Evolutionary conservation across 1,284 basidiomycete species (phyloP), one percentile per base, ranked within the genome.

Genomic region (Rhodotorula sp.): DNA sequence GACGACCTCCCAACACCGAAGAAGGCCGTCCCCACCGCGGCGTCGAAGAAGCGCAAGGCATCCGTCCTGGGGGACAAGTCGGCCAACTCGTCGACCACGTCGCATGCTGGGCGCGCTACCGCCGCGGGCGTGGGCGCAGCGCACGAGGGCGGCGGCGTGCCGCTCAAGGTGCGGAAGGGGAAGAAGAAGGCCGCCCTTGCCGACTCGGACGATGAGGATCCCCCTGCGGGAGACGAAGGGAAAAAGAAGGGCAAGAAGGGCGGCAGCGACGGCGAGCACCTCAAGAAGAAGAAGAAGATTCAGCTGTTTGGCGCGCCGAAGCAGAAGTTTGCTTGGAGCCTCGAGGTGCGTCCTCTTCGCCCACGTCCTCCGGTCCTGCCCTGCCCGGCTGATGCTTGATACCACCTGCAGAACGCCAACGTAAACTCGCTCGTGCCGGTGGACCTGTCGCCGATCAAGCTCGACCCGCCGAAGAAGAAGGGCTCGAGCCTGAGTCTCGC

Each of bases 401-500:
- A n/a, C 19, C 6, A 27, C 10, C 9, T 4, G 17, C 64, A 76
- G 75, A 70, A 58, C 32, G 70, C 69, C 39, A 69, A 76, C 61
- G 48, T 75, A 57, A 70, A 73, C 54, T 58, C 58, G 13, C 51
- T 73, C 7, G 64, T 76, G 34, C 75, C 75, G 19, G 44, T 54
- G 15, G 63, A 70, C 36, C 56, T 76, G n/a, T 74, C 72, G 50
- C 75, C 75, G 6, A 70, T 75, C 64, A 76, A 76, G 69, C 51
- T 34, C 21, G 48, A 63, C 29, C 53, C 41, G n/a, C 51, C 46
- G 10, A 60, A 61, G 56, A 59, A 57, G 56, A 57, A 46, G 37
- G 29, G 48, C 37, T 46, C 51, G n/a, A n/a, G 50, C 15, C 56
- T 67, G 19, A 61, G 64, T 21, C 32, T 34, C n/a, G 39, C 53